These are phyloP conservation scores for Tulasnella sp. DNA, from an alignment of 768 basidiomycete genomes.

Conservation along the genomic window DNA sequence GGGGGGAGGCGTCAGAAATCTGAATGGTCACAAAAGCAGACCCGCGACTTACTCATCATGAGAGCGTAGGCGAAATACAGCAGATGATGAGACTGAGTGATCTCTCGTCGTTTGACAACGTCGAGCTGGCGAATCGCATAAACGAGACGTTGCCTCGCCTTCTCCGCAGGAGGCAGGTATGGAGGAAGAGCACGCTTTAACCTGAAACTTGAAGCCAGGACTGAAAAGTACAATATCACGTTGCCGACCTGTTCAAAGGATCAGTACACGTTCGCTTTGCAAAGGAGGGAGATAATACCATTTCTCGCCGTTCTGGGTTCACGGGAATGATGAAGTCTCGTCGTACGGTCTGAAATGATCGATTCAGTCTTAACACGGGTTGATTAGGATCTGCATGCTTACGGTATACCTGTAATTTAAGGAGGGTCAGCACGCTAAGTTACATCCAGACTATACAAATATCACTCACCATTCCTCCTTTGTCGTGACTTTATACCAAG, in stretches of 20 bases:
- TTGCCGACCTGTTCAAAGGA: conserved; percentile 60
- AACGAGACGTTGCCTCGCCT: conserved; percentile 72
- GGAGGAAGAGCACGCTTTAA: conserved; percentile 92
- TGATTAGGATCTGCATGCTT: conserved; percentile 27
- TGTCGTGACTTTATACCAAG: conserved; percentile 55
- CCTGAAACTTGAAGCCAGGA: conserved; percentile 67
- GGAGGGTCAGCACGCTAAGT: conserved; percentile 5
- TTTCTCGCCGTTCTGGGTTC: conserved; percentile 79
- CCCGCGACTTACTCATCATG: conserved; percentile 56
- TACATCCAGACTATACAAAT: conserved; percentile 1
- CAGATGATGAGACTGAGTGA: conserved; percentile 73
- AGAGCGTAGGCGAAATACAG: conserved; percentile 91
- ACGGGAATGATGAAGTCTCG: conserved; percentile 87
- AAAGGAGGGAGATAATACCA: conserved; percentile 33
- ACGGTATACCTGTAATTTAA: conserved; percentile 57
- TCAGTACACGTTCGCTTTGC: background rate
- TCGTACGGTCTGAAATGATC: conserved; percentile 55
- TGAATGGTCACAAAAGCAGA: background rate
- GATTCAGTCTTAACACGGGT: background rate
- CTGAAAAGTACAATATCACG: conserved; percentile 83
- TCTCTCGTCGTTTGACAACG: conserved; percentile 78
- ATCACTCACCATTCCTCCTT: conserved; percentile 77
- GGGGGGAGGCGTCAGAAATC: background rate
- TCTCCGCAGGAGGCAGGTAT: conserved; percentile 88
- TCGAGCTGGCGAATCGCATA: conserved; percentile 74